These are phyloP conservation scores for Saussurea involucrata DNA, from an alignment of 129 eudicot species.

Conservation along the genomic window DNA sequence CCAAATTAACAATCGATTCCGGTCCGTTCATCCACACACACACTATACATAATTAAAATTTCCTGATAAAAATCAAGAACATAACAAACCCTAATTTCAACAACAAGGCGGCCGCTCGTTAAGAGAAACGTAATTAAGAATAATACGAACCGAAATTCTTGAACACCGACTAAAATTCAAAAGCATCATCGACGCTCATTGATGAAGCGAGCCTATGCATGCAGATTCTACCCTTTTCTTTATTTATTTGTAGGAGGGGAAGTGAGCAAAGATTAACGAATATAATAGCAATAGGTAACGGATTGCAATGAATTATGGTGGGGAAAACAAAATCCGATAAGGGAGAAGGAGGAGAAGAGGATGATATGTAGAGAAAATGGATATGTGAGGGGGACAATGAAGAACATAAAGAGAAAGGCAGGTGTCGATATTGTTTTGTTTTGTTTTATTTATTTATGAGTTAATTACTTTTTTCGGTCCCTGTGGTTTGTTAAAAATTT, in stretches of 20 bases:
- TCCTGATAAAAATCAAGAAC: neutral
- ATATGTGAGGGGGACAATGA: slow-evolving; percentile 13
- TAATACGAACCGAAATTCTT: neutral
- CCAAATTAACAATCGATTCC: slow-evolving; percentile 23
- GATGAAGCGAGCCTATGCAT: slow-evolving; percentile 2
- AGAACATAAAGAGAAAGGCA: neutral
- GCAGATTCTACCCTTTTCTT: neutral
- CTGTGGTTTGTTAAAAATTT: too few species aligned
- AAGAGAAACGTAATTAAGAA: neutral
- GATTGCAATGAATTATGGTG: slow-evolving; percentile 8
- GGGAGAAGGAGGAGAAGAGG: neutral
- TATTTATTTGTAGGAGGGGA: neutral
- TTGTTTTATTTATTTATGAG: neutral
- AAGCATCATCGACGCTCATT: slow-evolving; percentile 7
- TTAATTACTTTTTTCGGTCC: too few species aligned
- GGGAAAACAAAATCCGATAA: neutral
- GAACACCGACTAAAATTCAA: neutral
- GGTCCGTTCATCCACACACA: slow-evolving; percentile 5
- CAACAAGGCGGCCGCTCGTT: neutral
- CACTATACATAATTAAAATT: slow-evolving; percentile 9
- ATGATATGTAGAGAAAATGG: neutral
- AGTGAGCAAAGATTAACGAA: neutral
- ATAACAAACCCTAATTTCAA: slow-evolving; percentile 11
- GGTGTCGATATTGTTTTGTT: slow-evolving; percentile 3
- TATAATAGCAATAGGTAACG: neutral